These are phyloP conservation scores for Hypoxylon subgilvum DNA, from an alignment of 495 filamentous ascomycete genomes.

Conservation along the genomic window DNA sequence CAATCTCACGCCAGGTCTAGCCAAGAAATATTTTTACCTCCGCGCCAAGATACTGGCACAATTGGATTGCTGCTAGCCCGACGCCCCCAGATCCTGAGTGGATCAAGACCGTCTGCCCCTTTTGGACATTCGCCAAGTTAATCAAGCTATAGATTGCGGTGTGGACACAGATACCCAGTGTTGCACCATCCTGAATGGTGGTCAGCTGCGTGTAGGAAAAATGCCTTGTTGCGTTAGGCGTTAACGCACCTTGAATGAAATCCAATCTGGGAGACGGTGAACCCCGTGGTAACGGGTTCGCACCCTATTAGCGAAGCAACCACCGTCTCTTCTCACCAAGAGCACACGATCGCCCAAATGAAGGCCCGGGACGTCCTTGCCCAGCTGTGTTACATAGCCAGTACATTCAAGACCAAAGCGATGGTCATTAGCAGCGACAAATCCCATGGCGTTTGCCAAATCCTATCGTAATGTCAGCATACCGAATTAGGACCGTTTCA, in stretches of 20 bases:
- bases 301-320: conserved; percentile 41
- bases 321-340: conserved; percentile 35
- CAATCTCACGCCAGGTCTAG: too few relatives aligned
- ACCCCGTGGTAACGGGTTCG: conserved; percentile 5
- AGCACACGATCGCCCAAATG: conserved; percentile 42
- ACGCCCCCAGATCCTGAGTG: conserved; percentile 57
- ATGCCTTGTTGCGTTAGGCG: too few relatives aligned
- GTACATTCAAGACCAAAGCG: conserved; percentile 46
- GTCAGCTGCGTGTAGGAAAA: too few relatives aligned
- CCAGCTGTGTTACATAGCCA: conserved; percentile 47
- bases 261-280: conserved; percentile 39
- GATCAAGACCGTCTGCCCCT: conserved; percentile 59
- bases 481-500: too few relatives aligned
- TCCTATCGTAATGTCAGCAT: too few relatives aligned
- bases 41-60: conserved; percentile 56
- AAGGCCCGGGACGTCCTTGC: conserved; percentile 41
- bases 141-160: conserved; percentile 50
- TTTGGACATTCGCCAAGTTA: conserved; percentile 38
- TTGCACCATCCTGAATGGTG: conserved; percentile 55
- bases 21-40: too few relatives aligned
- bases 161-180: conserved; percentile 47
- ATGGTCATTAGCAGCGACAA: conserved; percentile 42
- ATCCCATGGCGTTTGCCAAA: conserved; percentile 42
- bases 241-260: too few relatives aligned
- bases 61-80: conserved; percentile 58